Conservation (phyloP, 805 yeast species). For the Spathaspora girioi region DNA sequence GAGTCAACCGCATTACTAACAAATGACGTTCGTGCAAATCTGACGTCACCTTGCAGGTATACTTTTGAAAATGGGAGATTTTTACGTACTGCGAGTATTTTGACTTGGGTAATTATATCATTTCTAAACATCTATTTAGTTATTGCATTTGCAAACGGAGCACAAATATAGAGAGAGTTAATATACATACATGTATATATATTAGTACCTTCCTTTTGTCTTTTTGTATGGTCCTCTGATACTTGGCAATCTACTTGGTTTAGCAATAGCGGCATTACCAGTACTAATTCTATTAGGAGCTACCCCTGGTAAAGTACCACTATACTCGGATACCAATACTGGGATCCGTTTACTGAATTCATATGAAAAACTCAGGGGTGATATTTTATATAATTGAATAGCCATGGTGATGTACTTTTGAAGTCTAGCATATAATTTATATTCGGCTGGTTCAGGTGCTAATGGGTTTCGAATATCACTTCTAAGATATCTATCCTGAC, state of each 20-base stretch:
- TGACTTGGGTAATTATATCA: constrained; percentile 39
- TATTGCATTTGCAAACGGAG: constrained; percentile 38
- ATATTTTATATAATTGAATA: constrained; percentile 25
- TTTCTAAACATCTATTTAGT: constrained; percentile 39
- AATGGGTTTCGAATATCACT: constrained; percentile 21
- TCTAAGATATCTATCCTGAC: constrained; percentile 36
- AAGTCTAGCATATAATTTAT: constrained; percentile 25
- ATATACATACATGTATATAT: too few relatives aligned
- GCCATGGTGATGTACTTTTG: constrained; percentile 28
- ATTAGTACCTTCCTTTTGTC: constrained; percentile 16
- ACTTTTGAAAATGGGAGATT: constrained; percentile 39
- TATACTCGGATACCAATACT: constrained; percentile 65
- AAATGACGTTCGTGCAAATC: constrained; percentile 1
- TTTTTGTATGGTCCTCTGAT: constrained; percentile 39
- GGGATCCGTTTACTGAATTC: constrained; percentile 50
- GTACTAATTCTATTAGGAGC: constrained; percentile 20
- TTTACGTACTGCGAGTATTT: constrained; percentile 28
- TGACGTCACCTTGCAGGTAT: constrained; percentile 1
- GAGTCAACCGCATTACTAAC: constrained; percentile 13
- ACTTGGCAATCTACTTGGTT: constrained; percentile 27
- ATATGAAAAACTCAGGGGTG: constrained; percentile 22
- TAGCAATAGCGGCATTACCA: constrained; percentile 12
- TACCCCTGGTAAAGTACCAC: constrained; percentile 74
- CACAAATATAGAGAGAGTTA: constrained; percentile 23
- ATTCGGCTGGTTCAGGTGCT: constrained; percentile 25